Conservation (phyloP, 2,329 filamentous ascomycete genomes). For the Aspergillus pseudoglaucus region DNA sequence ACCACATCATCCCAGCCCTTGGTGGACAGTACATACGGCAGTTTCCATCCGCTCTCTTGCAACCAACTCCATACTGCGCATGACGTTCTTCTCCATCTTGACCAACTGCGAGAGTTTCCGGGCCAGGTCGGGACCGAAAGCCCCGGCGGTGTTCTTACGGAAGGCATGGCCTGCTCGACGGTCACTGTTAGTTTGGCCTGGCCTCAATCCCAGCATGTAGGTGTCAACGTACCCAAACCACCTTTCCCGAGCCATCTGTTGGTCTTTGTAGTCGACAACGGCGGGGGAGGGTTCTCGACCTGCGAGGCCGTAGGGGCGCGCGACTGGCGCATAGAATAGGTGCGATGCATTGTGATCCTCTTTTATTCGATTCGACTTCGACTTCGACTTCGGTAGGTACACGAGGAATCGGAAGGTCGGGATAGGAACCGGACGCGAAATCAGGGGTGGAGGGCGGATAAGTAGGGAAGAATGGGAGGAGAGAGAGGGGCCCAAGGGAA, state of each 20-base stretch:
- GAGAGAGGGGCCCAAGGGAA: background rate
- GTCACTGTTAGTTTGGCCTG: conserved; percentile 1
- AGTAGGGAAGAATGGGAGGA: conserved; percentile 1
- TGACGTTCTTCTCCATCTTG: conserved; percentile 99
- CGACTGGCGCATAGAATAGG: conserved; percentile 97
- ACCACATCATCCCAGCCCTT: background rate
- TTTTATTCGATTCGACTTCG: background rate
- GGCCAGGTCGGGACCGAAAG: conserved; percentile 71
- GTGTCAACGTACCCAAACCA: conserved; percentile 67
- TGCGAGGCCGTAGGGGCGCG: conserved; percentile 91
- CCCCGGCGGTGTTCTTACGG: conserved; percentile 46
- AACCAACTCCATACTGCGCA: conserved; percentile 95
- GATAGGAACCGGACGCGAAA: background rate
- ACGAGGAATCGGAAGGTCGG: background rate
- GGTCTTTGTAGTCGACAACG: conserved; percentile 82
- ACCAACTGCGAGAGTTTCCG: conserved; percentile 97
- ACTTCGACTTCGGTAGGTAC: background rate
- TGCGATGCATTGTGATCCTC: conserved; percentile 73
- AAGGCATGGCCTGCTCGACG: conserved; percentile 55
- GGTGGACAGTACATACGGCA: conserved; percentile 59
- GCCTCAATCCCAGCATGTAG: background rate
- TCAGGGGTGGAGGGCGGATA: conserved; percentile 2
- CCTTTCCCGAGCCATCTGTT: conserved; percentile 81
- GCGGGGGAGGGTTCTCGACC: conserved; percentile 86
- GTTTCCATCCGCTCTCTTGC: conserved; percentile 97